These are phyloP conservation scores for Graphilbum fragrans DNA, from an alignment of 2,329 filamentous ascomycete genomes.

Conservation along the genomic window DNA sequence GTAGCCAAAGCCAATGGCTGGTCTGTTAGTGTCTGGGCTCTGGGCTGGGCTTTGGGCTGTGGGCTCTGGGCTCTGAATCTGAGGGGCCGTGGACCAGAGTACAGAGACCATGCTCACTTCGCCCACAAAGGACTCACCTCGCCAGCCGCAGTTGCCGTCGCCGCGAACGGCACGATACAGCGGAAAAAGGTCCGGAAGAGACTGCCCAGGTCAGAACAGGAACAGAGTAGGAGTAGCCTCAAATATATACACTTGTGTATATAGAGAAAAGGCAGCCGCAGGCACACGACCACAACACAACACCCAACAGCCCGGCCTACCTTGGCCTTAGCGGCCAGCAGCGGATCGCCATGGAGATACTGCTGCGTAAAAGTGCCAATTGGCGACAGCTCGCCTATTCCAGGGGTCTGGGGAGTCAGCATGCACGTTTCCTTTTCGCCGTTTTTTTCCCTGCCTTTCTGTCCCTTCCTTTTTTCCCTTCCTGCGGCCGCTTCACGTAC, in stretches of 20 bases:
- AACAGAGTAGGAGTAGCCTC: not conserved
- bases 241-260: no score
- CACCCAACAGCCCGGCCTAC: no score
- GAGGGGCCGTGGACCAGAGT: no score
- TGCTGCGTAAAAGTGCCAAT: conserved; percentile 70
- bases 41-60: no score
- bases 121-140: conserved; percentile 58
- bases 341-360: conserved; percentile 77
- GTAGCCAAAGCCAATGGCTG: conserved; percentile 87
- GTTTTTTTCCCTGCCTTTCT: no score
- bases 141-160: conserved; percentile 95
- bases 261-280: conserved; percentile 9
- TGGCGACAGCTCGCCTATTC: conserved; percentile 67
- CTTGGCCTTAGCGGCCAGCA: conserved; percentile 77
- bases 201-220: conserved; percentile 32
- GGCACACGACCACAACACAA: no score
- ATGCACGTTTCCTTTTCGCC: no score
- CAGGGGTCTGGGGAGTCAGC: conserved; percentile 50
- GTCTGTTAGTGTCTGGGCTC: no score
- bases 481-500: conserved; percentile 28
- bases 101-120: no score
- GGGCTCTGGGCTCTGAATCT: no score
- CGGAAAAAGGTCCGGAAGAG: conserved; percentile 71
- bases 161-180: conserved; percentile 81
- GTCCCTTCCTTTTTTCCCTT: no score